These are phyloP conservation scores for Debaryomyces nepalensis DNA, from an alignment of 1,139 yeast genomes.

Conservation along the genomic window DNA sequence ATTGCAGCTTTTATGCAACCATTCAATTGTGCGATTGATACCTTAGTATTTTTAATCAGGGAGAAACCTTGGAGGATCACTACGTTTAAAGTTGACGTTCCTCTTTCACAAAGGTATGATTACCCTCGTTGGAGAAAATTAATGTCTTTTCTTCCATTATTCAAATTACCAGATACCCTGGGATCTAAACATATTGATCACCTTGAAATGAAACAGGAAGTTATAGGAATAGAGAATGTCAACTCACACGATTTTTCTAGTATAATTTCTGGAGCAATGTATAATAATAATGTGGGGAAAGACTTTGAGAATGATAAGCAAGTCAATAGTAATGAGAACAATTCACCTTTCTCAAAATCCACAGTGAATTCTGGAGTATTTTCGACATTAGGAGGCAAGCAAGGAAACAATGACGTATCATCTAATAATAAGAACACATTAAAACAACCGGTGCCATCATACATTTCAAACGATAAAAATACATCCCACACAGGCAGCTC, in stretches of 20 bases:
- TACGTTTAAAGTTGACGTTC: background rate
- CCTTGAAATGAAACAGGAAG: background rate
- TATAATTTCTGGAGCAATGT: background rate
- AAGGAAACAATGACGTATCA: background rate
- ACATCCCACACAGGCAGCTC: background rate
- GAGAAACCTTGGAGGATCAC: conserved; percentile 71
- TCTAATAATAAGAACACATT: background rate
- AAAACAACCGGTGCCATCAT: background rate
- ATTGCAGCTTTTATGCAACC: conserved; percentile 81
- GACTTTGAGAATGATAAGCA: background rate
- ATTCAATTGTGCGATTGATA: conserved; percentile 76
- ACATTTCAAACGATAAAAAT: background rate
- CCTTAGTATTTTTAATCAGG: conserved; percentile 72
- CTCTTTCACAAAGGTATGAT: background rate
- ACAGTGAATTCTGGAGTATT: background rate
- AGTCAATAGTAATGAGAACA: background rate
- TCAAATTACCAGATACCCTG: conserved; percentile 3
- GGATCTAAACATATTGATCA: background rate
- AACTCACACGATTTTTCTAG: conserved; percentile 3
- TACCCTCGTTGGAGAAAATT: conserved; percentile 7
- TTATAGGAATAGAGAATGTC: background rate
- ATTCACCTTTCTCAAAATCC: background rate
- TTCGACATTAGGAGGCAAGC: background rate
- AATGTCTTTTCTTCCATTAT: conserved; percentile 11
- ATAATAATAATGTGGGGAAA: background rate